Conservation (phyloP, 2,329 filamentous ascomycete genomes). For the Paecilomyces formosus region DNA sequence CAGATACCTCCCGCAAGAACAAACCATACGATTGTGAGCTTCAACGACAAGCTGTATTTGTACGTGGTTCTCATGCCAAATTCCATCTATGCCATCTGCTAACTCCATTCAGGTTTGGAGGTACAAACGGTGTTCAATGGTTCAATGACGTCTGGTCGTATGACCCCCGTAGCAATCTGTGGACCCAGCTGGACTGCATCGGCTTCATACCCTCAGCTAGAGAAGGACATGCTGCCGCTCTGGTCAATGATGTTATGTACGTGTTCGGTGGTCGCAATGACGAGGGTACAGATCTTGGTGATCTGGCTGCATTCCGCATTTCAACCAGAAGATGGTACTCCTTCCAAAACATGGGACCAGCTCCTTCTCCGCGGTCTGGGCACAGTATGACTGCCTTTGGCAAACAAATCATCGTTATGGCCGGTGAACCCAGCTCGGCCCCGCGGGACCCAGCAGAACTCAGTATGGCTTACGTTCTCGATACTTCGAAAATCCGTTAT, state of each 20-base stretch:
- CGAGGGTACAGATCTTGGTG: constrained; percentile 84
- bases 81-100: background rate
- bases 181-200: constrained; percentile 89
- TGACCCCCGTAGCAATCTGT: constrained; percentile 72
- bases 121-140: constrained; percentile 92
- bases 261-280: constrained; percentile 94
- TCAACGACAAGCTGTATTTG: constrained; percentile 89
- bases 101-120: constrained; percentile 68
- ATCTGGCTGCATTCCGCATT: constrained; percentile 79
- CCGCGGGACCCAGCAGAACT: constrained; percentile 75
- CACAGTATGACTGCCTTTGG: constrained; percentile 96
- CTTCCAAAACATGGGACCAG: constrained; percentile 98
- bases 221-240: constrained; percentile 86
- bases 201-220: constrained; percentile 91
- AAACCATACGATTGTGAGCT: constrained; percentile 88
- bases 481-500: constrained; percentile 94
- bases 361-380: constrained; percentile 84
- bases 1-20: constrained; percentile 80
- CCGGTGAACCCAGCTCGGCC: constrained; percentile 87
- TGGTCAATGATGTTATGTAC: constrained; percentile 99
- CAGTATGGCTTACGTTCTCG: constrained; percentile 81
- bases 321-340: constrained; percentile 92
- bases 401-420: constrained; percentile 86
- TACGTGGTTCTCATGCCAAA: constrained; percentile 41
- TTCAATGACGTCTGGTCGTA: constrained; percentile 99